Base-by-base conservation (phyloP, 371 early-diverging fungal species). In the Haplosporangium sp. region DNA sequence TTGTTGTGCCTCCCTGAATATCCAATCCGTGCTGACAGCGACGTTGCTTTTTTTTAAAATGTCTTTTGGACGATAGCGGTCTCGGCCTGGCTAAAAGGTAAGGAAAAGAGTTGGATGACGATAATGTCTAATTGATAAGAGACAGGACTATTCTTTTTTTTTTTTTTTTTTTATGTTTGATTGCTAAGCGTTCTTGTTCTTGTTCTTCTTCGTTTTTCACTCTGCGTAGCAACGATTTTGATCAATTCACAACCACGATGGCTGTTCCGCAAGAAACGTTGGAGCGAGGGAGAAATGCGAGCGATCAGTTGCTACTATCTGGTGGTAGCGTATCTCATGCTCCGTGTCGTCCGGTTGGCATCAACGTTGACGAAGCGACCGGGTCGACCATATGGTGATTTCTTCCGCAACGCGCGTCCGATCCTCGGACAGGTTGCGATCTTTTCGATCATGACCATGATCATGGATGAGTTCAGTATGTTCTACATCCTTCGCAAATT, bases 401-500 rank as follows among this genome's bases (percentile, higher is more conserved):
- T 79, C 20, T 79, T 79, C 55, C 73, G 80, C 13, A 64, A 73
- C 54, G 62, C 66, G 5, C 73, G 73, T 1, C 80, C 80, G 11
- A 72, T 79, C 55, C 55, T 79, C 23, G 69, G 80, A 36, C 56
- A 72, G 23, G 55, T 79, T 42, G 69, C 69, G 37, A 54, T 79
- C 40, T 79, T 79, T 36, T 72, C 73, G 12, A 29, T 79, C 2
- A 62, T 62, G 2, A 79, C 80, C 16, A 79, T 79, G 80, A 16
- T 65, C 29, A 16, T 73, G 50, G 80, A 79, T 23, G 80, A 79
- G 42, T 72, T 79, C 46, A 53, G 68, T 50, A 79, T 79, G 80
- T 79, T 79, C 38, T 79, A 79, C 53, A 79, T 79, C 59, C 80
- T 79, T n/a, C 80, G 80, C 57, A 79, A 79, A 53, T 79, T 79